Evolutionary conservation across 2,329 filamentous ascomycete genomes (phyloP), one percentile per base, ranked within the genome.

Genomic region (Neofusicoccum sp.): DNA sequence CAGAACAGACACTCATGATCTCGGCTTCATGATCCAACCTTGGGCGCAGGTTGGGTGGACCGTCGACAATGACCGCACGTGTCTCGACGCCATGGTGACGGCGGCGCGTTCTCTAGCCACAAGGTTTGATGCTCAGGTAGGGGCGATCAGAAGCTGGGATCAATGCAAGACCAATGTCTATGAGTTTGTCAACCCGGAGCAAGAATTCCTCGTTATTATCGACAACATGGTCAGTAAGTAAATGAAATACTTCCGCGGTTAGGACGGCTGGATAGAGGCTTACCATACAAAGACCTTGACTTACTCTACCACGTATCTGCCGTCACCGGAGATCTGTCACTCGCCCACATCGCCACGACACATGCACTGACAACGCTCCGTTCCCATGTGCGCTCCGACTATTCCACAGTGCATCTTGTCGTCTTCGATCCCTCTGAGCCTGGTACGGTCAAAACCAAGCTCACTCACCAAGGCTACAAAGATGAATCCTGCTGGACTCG

Each of bases 401-500:
- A 61, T 9, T 77, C 75, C 47, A 70, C 71, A 8, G 77, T 66
- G 62, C 80, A 82, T 60, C 72, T 82, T 1, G 76, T 80, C 30
- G 75, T 79, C 58, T 80, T 82, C 54, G 69, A 79, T 12, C 77
- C 80, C 0, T 80, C 81, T 0, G 64, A 62, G 0, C 65, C 82
- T 6, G 49, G 14, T 28, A 14, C 36, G 36, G 14, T 6, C 26
- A 80, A 80, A 63, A 71, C 76, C 20, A 74, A 74, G n/a, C 71
- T 80, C 60, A 82, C 80, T 0, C 79, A 81, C 49, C 80, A 82
- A 64, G 80, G 80, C 0, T 76, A 75, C 65, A 67, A 65, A 1
- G 76, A 81, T 56, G 66, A 66, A 1, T 80, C 76, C 0, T 79
- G 75, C 8, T 82, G 80, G 80, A 70, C 75, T 4, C 73, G 80